Evolutionary conservation across 108 stramenopile genomes (phyloP).

Genomic region (Fistulifera pelliculosa): DNA sequence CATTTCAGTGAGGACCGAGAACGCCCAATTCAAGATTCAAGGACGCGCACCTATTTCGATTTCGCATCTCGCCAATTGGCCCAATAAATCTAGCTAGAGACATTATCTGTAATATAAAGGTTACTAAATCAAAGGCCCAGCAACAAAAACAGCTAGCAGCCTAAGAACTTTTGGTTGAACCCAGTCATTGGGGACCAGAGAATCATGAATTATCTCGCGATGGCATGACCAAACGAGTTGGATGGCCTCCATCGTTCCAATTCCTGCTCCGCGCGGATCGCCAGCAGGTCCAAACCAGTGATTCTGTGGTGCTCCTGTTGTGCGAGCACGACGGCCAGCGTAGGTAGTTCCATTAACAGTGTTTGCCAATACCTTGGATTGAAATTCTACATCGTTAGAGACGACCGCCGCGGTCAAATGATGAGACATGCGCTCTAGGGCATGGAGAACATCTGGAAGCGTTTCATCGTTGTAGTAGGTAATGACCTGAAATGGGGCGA

Average conservation of each 20-base stretch:
- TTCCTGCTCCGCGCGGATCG: conserved; percentile 86
- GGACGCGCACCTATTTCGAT: no score
- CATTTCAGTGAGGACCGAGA: no score
- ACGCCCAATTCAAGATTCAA: no score
- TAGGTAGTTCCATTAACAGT: conserved; percentile 99
- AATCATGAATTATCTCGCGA: conserved; percentile 93
- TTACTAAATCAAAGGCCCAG: no score
- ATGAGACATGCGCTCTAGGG: conserved; percentile 89
- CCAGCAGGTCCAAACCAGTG: conserved; percentile 99
- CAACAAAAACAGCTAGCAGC: no score
- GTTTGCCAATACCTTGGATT: conserved; percentile 72
- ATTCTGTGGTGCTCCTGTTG: conserved; percentile 99
- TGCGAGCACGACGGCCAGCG: conserved; percentile 89
- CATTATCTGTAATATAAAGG: no score
- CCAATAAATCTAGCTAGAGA: no score
- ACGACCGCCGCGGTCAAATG: conserved; percentile 98
- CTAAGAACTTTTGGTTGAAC: conserved; percentile 9
- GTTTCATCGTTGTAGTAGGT: conserved; percentile 82
- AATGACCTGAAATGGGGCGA: conserved; percentile 96
- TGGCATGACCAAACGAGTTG: conserved; percentile 96
- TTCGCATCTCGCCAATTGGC: no score
- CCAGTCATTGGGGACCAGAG: conserved; percentile 61
- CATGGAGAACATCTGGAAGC: conserved; percentile 65
- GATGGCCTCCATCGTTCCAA: conserved; percentile 97
- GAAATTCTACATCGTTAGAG: conserved; percentile 85